phyloP scores from a whole-genome alignment of 2,329 filamentous ascomycete species.

The Trichocomaceae sp. region DNA sequence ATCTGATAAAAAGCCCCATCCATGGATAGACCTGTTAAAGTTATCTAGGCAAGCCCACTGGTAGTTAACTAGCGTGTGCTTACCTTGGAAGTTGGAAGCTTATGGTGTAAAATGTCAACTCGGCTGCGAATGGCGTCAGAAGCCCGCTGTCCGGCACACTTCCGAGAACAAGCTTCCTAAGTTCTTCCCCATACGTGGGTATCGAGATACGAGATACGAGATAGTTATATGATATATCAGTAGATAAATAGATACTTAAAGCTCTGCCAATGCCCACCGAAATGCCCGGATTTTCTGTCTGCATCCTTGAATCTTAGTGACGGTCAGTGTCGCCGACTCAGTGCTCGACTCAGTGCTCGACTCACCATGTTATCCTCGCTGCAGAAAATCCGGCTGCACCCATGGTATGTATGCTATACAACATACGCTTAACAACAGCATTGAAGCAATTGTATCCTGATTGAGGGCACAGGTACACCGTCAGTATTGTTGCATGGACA shows the following conservation, averaged over 20 bases:
- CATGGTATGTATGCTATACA: neutral
- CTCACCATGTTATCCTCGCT: neutral
- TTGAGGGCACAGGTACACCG: neutral
- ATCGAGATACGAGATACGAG: neutral
- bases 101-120: no score
- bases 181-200: neutral
- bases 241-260: neutral
- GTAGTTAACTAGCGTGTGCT: no score
- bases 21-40: no score
- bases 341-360: no score
- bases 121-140: neutral
- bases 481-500: neutral
- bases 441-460: neutral
- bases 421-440: neutral
- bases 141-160: neutral
- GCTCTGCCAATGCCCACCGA: neutral
- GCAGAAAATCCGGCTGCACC: slow-evolving; percentile 1
- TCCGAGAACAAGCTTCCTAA: neutral
- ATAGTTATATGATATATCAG: no score
- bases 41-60: no score
- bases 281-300: neutral
- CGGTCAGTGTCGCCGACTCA: neutral
- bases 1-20: no score
- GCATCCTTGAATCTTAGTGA: neutral
- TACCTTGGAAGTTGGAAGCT: no score